Base-by-base conservation (phyloP, 371 early-diverging fungal species). In the Blakeslea trispora region DNA sequence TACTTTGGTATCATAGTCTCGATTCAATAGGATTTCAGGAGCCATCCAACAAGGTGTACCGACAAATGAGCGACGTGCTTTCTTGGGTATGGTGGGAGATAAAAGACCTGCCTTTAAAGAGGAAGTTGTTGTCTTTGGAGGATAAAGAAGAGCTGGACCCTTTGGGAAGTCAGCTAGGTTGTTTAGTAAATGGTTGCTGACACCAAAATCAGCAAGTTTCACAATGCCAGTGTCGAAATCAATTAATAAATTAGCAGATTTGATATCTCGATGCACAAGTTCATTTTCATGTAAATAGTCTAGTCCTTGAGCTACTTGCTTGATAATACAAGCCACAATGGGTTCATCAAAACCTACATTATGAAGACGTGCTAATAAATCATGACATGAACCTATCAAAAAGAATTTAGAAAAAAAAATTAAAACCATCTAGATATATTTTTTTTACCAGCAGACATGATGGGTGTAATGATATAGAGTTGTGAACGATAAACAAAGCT, bases 211-310 rank as follows among this genome's bases (percentile, higher is more conserved):
- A n/a, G 75, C 75, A 22, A 78, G 50, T 35, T 66, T 75, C 7
- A 78, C 68, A 19, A 61, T 56, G 1, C 79, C 79, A 18, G 68
- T 64, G 41, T 66, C 86, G 39, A 94, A 94, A 59, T 89, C 85
- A 34, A 99, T 65, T 42, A 98, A 76, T 41, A 98, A 81, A 71
- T 99, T 99, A 66, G 61, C 79, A 80, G 92, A 89, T 78, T 98
- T 98, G 58, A 98, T 91, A 64, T 98, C 99, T 28, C 99, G 86
- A 63, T 98, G 99, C 51, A 98, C 94, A 49, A 98, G 91, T 13
- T 87, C 87, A 40, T 87, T 89, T 47, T 86, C 86, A 68, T 99
- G 98, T 24, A 99, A 80, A 71, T 98, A 99, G 14, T 84, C 82
- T 23, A 99, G 79, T 0, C 97, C 97, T 13, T 76, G 75, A 42